Evolutionary conservation across 2,329 filamentous ascomycete species (phyloP), one percentile per base, ranked within the genome.

Genomic region (Fusarium lyarnte): DNA sequence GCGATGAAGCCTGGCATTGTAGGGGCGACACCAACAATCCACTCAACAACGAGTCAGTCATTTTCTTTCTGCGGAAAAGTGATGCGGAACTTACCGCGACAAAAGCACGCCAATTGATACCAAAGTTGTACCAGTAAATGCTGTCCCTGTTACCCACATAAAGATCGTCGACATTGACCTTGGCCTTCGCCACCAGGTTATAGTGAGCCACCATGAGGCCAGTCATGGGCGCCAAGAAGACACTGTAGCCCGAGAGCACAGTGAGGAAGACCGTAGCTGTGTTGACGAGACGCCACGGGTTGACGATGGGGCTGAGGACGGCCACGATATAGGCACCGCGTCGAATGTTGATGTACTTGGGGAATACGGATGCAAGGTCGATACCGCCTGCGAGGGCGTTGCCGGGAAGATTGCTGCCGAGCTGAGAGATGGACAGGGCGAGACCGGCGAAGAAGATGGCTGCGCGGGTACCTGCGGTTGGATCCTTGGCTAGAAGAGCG

Each of bases 1-100:
- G 81, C 79, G 11, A 85, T 75, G 63, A 86, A 84, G 17, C 84
- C 84, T 0, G 84, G 84, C 53, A 86, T 68, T 7, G 79, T 80
- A 1, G 84, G 84, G 0, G 75, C 78, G 7, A 83, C 80, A 8
- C 83, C 83, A 25, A 80, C 73, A 25, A 81, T 63, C 82, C 84
- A 85, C 81, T 85, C 35, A 4, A 6, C 19, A 23, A 16, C 25
- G 16, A 45, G 45, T 74, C 47, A 72, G 66, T 29, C 3, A 41
- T 17, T n/a, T 9, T 4, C 7, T 8, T 3, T 3, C 5, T 0
- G 8, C 0, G 21, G 17, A 14, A 35, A 21, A 31, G 11, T 3
- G 7, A 23, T 25, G 14, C 10, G 12, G n/a, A 25, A 79, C 82
- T 70, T 74, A 84, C 82, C 33, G 83, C 81, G 29, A 80, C 75